Conservation (phyloP, 305 asterid species). For the Petunia hybrid region DNA sequence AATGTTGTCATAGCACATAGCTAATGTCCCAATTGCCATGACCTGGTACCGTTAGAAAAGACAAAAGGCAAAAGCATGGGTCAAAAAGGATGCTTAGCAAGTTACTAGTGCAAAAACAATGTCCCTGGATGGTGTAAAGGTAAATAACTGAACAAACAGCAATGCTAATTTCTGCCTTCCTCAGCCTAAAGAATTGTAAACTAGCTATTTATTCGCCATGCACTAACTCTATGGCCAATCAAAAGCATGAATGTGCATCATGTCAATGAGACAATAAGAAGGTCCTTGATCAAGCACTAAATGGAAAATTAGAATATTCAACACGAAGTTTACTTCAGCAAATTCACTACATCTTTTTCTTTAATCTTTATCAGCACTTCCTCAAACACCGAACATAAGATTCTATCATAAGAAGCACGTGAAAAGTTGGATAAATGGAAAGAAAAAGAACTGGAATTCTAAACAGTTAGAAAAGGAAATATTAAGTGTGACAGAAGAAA, state of each 20-base stretch:
- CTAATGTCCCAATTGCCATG: constrained; percentile 95
- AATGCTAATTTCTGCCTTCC: neutral
- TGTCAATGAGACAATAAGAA: neutral
- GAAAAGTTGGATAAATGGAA: constrained; percentile 6
- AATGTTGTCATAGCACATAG: constrained; percentile 93
- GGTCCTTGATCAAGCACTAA: neutral
- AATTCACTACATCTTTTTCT: neutral
- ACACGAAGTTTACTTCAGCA: neutral
- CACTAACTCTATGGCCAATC: constrained; percentile 20
- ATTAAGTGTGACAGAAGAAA: constrained; percentile 9
- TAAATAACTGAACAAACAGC: neutral
- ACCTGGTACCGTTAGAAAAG: constrained; percentile 53
- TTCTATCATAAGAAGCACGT: constrained; percentile 9
- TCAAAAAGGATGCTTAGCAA: constrained; percentile 17
- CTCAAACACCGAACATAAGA: constrained; percentile 16
- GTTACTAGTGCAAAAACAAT: neutral
- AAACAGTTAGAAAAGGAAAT: neutral
- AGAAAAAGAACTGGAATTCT: neutral
- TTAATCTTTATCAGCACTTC: neutral
- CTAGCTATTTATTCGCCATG: neutral
- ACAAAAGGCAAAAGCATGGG: constrained; percentile 17
- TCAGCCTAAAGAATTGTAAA: neutral
- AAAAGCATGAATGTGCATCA: constrained; percentile 17
- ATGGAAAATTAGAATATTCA: neutral
- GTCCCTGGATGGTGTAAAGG: constrained; percentile 1